Evolutionary conservation across 805 yeast species (phyloP).

Genomic region (Ogataea angusta): DNA sequence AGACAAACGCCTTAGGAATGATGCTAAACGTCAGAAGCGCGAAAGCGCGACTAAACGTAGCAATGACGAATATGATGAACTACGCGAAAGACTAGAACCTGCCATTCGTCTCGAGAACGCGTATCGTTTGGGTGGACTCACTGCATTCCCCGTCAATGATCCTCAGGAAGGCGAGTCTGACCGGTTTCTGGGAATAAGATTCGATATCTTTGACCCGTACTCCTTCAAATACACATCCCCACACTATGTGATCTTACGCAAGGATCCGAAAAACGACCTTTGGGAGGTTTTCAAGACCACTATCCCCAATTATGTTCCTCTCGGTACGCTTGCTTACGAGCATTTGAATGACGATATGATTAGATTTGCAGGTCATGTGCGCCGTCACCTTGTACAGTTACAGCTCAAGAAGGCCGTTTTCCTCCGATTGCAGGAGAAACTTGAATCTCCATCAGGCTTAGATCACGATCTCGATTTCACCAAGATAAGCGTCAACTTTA

Average conservation of each 20-base stretch:
- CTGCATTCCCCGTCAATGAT: constrained; percentile 49
- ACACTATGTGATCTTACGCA: constrained; percentile 45
- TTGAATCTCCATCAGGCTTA: constrained; percentile 15
- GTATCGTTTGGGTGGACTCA: constrained; percentile 46
- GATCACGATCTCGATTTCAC: constrained; percentile 28
- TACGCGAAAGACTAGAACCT: constrained; percentile 24
- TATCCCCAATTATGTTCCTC: constrained; percentile 32
- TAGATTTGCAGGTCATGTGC: constrained; percentile 25
- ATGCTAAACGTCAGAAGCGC: constrained; percentile 3
- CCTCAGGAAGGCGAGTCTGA: constrained; percentile 23
- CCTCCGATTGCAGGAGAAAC: constrained; percentile 10
- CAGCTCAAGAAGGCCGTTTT: constrained; percentile 22
- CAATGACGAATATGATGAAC: constrained; percentile 6
- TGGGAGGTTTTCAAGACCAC: constrained; percentile 36
- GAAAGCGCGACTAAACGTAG: constrained; percentile 2
- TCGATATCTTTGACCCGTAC: constrained; percentile 39
- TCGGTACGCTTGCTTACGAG: constrained; percentile 21
- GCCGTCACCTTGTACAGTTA: constrained; percentile 25
- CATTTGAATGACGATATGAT: constrained; percentile 26
- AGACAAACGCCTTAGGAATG: constrained; percentile 5
- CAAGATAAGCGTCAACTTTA: constrained; percentile 24
- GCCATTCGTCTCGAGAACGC: constrained; percentile 45
- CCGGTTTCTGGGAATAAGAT: constrained; percentile 45
- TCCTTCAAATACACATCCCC: constrained; percentile 35
- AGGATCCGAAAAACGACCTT: constrained; percentile 22